Percentiles rank a stretch among this genome's conserved stretches.
Conservation (phyloP, 768 basidiomycete species). For the Galerina sulciceps region DNA sequence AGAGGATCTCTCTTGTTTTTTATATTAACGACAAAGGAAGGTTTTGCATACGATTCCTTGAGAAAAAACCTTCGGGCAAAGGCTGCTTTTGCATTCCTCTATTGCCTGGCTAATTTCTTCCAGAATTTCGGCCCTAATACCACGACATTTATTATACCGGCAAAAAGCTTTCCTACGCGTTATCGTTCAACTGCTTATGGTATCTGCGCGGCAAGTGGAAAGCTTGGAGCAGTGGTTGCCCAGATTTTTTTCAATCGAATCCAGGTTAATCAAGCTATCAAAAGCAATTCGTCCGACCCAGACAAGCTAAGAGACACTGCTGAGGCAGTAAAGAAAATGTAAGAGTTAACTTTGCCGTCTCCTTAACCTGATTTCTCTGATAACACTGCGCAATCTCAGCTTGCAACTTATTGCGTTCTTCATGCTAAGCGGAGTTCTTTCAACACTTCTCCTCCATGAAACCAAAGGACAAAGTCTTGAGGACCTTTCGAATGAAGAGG, state of each 20-base stretch:
- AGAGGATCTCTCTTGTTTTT: background rate
- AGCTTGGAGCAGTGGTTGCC: slow-evolving; percentile 81
- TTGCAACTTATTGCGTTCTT: slow-evolving; percentile 84
- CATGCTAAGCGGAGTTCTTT: slow-evolving; percentile 85
- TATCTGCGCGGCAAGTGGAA: slow-evolving; percentile 82
- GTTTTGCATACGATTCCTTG: slow-evolving; percentile 68
- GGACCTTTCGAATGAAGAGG: slow-evolving; percentile 70
- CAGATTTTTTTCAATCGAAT: slow-evolving; percentile 77
- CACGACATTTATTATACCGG: slow-evolving; percentile 81
- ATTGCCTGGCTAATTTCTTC: slow-evolving; percentile 87
- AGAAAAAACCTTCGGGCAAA: slow-evolving; percentile 40
- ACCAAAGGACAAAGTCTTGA: slow-evolving; percentile 71
- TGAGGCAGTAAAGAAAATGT: slow-evolving; percentile 71
- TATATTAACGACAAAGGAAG: slow-evolving; percentile 30
- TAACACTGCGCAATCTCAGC: slow-evolving; percentile 33
- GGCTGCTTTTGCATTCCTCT: slow-evolving; percentile 81
- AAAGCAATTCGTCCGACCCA: slow-evolving; percentile 18
- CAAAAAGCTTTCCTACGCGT: slow-evolving; percentile 86
- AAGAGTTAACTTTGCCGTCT: slow-evolving; percentile 22
- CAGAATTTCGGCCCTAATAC: slow-evolving; percentile 87
- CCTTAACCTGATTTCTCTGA: background rate
- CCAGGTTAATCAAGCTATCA: slow-evolving; percentile 68
- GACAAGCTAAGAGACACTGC: background rate
- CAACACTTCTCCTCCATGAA: slow-evolving; percentile 80
- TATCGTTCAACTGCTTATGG: slow-evolving; percentile 87